Percentiles rank a stretch among this genome's conserved stretches.
phyloP scores from a whole-genome alignment of 495 filamentous ascomycete genomes.

The Delitschia confertaspora region DNA sequence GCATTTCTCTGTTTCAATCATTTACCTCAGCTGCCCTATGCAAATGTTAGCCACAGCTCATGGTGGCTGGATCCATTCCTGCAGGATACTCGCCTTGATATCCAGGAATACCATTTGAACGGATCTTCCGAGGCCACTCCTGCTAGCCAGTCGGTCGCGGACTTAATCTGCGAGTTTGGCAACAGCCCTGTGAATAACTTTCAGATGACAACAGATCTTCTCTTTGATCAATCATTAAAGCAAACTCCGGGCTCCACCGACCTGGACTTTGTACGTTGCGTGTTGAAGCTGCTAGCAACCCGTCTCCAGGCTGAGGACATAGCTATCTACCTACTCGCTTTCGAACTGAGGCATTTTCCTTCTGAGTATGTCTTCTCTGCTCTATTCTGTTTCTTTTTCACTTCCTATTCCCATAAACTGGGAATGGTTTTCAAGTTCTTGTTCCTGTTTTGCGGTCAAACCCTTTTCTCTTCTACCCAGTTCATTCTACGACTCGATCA shows the following conservation, averaged over 20 bases:
- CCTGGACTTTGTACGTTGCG: slow-evolving; percentile 42
- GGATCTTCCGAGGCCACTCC: no score
- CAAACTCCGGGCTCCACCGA: slow-evolving; percentile 26
- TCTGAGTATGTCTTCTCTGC: slow-evolving; percentile 7
- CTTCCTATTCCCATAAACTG: neutral
- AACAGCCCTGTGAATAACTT: slow-evolving; percentile 15
- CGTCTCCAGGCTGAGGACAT: slow-evolving; percentile 42
- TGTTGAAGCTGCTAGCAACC: slow-evolving; percentile 49
- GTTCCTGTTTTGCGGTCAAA: no score
- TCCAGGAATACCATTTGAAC: no score
- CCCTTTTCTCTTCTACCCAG: no score
- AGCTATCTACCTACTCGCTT: slow-evolving; percentile 62
- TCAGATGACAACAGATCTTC: slow-evolving; percentile 20
- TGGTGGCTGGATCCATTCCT: slow-evolving; percentile 20
- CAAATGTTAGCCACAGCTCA: neutral
- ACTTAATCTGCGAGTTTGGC: slow-evolving; percentile 5
- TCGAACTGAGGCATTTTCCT: slow-evolving; percentile 51
- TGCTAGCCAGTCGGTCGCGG: no score
- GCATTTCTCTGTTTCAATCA: slow-evolving; percentile 62
- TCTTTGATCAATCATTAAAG: slow-evolving; percentile 12
- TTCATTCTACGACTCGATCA: no score
- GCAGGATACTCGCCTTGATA: no score
- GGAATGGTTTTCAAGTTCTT: slow-evolving; percentile 43
- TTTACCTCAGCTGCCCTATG: slow-evolving; percentile 45
- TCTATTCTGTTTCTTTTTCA: neutral